A percentile compares a stretch with the other conserved stretches of the same genome.
phyloP scores from a whole-genome alignment of 257 asterid species.

The Linaria vulgaris region DNA sequence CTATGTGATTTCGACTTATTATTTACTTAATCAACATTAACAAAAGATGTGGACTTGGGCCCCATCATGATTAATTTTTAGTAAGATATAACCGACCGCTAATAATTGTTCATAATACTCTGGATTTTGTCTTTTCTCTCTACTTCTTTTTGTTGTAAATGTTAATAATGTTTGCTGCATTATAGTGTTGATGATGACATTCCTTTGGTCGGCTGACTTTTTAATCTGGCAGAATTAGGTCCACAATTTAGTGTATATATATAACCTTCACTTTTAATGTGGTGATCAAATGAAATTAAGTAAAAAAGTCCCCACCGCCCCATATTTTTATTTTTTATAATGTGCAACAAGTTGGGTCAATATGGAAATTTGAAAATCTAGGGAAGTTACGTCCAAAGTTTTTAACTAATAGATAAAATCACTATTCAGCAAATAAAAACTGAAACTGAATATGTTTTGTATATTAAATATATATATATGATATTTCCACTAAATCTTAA shows the following conservation, averaged over 20 bases:
- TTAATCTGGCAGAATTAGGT: constrained; percentile 25
- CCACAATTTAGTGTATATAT: constrained; percentile 15
- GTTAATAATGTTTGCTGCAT: not conserved
- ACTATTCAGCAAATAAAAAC: no score
- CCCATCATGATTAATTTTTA: constrained; percentile 24
- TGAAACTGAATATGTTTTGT: no score
- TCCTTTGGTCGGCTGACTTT: constrained; percentile 23
- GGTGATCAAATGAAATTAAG: constrained; percentile 14
- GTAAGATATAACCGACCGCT: constrained; percentile 47
- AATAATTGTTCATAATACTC: constrained; percentile 26
- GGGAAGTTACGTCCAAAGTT: no score
- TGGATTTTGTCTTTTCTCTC: not conserved
- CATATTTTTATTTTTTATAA: no score
- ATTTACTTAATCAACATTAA: no score
- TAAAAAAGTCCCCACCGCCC: not conserved
- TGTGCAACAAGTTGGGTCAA: no score
- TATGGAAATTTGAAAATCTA: no score
- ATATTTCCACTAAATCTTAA: no score
- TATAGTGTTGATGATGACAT: not conserved
- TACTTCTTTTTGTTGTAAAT: not conserved
- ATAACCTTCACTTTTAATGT: constrained; percentile 6
- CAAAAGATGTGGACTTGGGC: no score
- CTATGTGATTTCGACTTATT: no score
- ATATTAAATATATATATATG: no score
- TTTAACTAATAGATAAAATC: no score